A percentile compares a stretch with the other conserved stretches of the same genome.
phyloP scores from a whole-genome alignment of 805 yeast species.

The Spathaspora boniae region DNA sequence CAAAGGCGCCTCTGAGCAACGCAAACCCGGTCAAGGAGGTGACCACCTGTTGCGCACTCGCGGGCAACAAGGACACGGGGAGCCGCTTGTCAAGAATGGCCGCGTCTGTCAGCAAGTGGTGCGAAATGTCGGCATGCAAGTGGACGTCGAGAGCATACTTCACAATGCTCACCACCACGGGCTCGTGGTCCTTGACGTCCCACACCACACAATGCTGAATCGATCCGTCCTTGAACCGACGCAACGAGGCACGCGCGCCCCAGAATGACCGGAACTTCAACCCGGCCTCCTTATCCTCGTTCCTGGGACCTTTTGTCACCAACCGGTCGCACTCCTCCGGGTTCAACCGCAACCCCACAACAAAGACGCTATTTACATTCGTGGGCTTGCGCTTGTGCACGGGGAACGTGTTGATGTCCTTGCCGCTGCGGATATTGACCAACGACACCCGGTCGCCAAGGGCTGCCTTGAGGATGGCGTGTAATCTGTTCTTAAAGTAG shows the following conservation, averaged over 20 bases:
- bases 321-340: slow-evolving; percentile 73
- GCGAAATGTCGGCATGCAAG: slow-evolving; percentile 43
- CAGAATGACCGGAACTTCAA: slow-evolving; percentile 76
- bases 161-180: slow-evolving; percentile 63
- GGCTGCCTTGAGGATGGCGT: slow-evolving; percentile 53
- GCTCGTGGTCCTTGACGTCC: slow-evolving; percentile 53
- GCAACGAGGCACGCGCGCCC: slow-evolving; percentile 81
- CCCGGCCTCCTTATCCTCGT: slow-evolving; percentile 52
- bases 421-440: slow-evolving; percentile 31
- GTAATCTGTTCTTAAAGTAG: slow-evolving; percentile 58
- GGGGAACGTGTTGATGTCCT: slow-evolving; percentile 28
- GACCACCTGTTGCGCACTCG: slow-evolving; percentile 51
- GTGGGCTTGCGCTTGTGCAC: slow-evolving; percentile 54
- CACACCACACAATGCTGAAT: slow-evolving; percentile 91
- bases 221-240: slow-evolving; percentile 90
- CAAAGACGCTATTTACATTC: slow-evolving; percentile 27
- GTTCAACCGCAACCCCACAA: slow-evolving; percentile 66
- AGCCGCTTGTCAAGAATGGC: slow-evolving; percentile 46
- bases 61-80: slow-evolving; percentile 60
- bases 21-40: slow-evolving; percentile 31
- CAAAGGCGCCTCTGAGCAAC: slow-evolving; percentile 41
- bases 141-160: slow-evolving; percentile 64
- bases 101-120: slow-evolving; percentile 34
- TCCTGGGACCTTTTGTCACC: slow-evolving; percentile 82
- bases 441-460: slow-evolving; percentile 48